Evolutionary conservation across 1,284 basidiomycete species (phyloP).

Genomic region (Vanrija sp.): DNA sequence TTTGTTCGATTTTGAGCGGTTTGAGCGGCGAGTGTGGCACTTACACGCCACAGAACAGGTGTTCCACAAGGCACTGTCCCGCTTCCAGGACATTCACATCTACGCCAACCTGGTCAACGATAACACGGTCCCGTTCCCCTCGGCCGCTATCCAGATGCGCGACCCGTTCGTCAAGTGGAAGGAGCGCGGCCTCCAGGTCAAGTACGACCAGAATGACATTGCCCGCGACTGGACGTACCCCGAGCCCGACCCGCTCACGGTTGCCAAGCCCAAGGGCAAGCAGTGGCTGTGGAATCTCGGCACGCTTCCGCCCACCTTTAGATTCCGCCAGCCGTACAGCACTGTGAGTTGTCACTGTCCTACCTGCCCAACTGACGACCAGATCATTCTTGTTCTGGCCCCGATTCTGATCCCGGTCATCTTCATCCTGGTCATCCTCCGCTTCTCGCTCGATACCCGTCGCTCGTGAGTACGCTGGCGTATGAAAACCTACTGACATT

Average conservation of each 20-base stretch:
- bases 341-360: slow-evolving; percentile 54
- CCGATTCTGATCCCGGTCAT: slow-evolving; percentile 54
- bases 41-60: slow-evolving; percentile 55
- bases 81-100: slow-evolving; percentile 68
- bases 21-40: not conserved
- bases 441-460: slow-evolving; percentile 32
- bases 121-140: slow-evolving; percentile 74
- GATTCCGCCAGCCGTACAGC: slow-evolving; percentile 66
- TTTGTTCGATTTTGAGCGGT: too few species aligned
- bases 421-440: slow-evolving; percentile 44
- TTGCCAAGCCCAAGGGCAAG: slow-evolving; percentile 8
- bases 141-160: slow-evolving; percentile 64
- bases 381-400: slow-evolving; percentile 62
- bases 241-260: not conserved
- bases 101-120: slow-evolving; percentile 83
- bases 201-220: slow-evolving; percentile 37
- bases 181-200: slow-evolving; percentile 63
- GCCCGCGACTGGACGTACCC: slow-evolving; percentile 14
- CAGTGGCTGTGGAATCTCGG: slow-evolving; percentile 28
- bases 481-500: not conserved
- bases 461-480: slow-evolving; percentile 22
- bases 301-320: slow-evolving; percentile 60
- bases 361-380: not conserved
- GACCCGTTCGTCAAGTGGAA: slow-evolving; percentile 65
- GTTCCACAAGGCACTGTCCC: slow-evolving; percentile 69